Evolutionary conservation across 768 basidiomycete genomes (phyloP), one percentile per base, ranked within the genome.

Genomic region (Mycena pura): DNA sequence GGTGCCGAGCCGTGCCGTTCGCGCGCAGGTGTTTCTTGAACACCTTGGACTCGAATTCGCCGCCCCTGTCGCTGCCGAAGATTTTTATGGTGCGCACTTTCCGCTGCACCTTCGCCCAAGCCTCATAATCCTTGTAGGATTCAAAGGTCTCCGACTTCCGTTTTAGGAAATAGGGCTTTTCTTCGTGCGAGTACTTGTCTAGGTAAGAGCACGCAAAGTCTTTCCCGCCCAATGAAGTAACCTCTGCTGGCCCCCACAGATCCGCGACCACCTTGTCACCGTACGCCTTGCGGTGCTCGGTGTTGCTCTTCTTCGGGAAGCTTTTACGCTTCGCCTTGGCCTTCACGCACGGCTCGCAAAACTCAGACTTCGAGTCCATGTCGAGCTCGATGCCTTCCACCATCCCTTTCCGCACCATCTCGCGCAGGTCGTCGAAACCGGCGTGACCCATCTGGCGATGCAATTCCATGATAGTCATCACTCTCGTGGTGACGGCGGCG

Each of bases 361-460:
- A 67, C n/a, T 66, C 59, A 15, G 57, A 64, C 32, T 69, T 66
- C 1, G 67, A 68, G 11, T 59, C 29, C 29, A 61, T 39, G 43
- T 69, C 67, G 2, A 79, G 64, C 4, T 66, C 61, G 10, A 81
- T 60, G 1, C 76, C 77, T 1, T 53, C 68, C 21, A 80, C 60
- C 36, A 68, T 60, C 1, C 69, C 70, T 8, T 72, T 58, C 14
- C 50, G 29, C 0, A 77, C 56, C 69, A 76, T 69, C 17, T 64
- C 22, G 1, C 56, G 43, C n/a, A 76, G 67, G 2, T 69, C 57
- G 0, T 69, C 63, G 7, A 66, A 68, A 17, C 74, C 66, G 13
- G 77, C 67, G 50, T 81, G 79, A 0, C 76, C 77, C 50, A 80
- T 68, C 8, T 52, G 41, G 2, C 61, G 58, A 41, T 82, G 79